Conservation (phyloP, 2,329 filamentous ascomycete species). For the Penicillium sp. region DNA sequence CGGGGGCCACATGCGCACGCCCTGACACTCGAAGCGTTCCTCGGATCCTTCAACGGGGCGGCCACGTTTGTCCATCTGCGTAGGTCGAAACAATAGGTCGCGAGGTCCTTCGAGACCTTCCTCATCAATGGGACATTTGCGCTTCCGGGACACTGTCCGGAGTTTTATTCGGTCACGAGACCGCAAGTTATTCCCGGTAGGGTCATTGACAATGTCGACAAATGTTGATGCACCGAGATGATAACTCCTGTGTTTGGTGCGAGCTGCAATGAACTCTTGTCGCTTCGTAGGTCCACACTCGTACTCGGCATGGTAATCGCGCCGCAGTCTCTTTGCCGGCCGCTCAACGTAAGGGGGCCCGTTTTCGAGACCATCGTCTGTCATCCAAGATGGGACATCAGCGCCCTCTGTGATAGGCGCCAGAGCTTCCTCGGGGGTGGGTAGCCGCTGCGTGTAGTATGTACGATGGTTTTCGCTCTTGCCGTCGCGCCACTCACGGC, state of each 20-base stretch:
- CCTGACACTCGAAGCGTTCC: conserved; percentile 39
- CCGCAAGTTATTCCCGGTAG: conserved; percentile 27
- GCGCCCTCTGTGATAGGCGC: conserved; percentile 5
- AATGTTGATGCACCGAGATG: conserved; percentile 41
- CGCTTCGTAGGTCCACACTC: conserved; percentile 20
- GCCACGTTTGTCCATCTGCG: conserved; percentile 25
- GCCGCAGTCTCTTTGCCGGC: conserved; percentile 36
- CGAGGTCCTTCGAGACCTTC: conserved; percentile 24
- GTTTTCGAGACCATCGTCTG: conserved; percentile 5
- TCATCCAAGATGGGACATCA: neutral
- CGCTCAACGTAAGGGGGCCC: conserved; percentile 36
- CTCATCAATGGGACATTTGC: conserved; percentile 39
- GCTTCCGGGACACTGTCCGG: conserved; percentile 43
- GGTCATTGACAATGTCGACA: conserved; percentile 45
- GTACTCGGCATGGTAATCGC: conserved; percentile 43
- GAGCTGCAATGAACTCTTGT: conserved; percentile 44
- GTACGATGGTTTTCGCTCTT: conserved; percentile 59
- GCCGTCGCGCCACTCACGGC: conserved; percentile 62
- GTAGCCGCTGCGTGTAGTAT: conserved; percentile 56
- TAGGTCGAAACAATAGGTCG: conserved; percentile 31
- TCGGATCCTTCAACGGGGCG: conserved; percentile 35
- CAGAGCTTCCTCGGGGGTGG: conserved; percentile 27
- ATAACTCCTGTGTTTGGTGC: conserved; percentile 45
- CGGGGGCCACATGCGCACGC: conserved; percentile 43
- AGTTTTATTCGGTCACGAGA: conserved; percentile 41